phyloP scores from a whole-genome alignment of 2,329 filamentous ascomycete species.

The Fusarium torreyae region DNA sequence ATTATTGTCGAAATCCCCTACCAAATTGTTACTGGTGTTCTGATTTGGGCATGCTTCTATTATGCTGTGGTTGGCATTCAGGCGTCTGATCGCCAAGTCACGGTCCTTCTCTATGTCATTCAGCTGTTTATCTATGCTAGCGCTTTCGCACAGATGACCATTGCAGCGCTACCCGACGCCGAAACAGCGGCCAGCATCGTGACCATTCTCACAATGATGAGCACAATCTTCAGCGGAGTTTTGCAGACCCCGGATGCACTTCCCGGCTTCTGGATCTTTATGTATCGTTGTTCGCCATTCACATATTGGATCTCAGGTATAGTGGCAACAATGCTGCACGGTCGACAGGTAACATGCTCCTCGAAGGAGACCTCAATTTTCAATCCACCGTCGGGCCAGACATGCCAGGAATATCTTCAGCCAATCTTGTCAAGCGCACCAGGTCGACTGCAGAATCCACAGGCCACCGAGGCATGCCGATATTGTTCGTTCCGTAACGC shows the following conservation, averaged over 20 bases:
- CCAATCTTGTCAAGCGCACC: constrained; percentile 65
- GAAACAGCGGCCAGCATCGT: constrained; percentile 77
- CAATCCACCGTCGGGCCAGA: constrained; percentile 72
- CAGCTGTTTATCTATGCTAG: constrained; percentile 79
- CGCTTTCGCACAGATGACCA: constrained; percentile 81
- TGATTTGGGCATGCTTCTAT: constrained; percentile 78
- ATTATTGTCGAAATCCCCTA: constrained; percentile 81
- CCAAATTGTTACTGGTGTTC: constrained; percentile 73
- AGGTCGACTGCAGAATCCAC: constrained; percentile 75
- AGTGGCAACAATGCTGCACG: constrained; percentile 75
- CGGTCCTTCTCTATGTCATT: constrained; percentile 76
- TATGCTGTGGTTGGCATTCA: constrained; percentile 70
- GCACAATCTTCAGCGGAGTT: constrained; percentile 75
- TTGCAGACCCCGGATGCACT: constrained; percentile 71
- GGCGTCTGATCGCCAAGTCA: constrained; percentile 69
- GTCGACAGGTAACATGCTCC: constrained; percentile 66
- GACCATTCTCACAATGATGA: constrained; percentile 71
- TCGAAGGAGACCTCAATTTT: constrained; percentile 74
- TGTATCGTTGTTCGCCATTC: constrained; percentile 77
- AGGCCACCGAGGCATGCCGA: constrained; percentile 69
- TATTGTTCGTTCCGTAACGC: constrained; percentile 78
- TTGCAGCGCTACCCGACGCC: constrained; percentile 78
- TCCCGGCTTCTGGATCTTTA: constrained; percentile 83
- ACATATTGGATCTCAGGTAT: constrained; percentile 80
- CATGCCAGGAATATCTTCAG: constrained; percentile 75